A percentile compares a stretch with the other conserved stretches of the same genome.
Evolutionary conservation across 257 asterid species (phyloP).

Genomic region (Lycium ferocissimum): DNA sequence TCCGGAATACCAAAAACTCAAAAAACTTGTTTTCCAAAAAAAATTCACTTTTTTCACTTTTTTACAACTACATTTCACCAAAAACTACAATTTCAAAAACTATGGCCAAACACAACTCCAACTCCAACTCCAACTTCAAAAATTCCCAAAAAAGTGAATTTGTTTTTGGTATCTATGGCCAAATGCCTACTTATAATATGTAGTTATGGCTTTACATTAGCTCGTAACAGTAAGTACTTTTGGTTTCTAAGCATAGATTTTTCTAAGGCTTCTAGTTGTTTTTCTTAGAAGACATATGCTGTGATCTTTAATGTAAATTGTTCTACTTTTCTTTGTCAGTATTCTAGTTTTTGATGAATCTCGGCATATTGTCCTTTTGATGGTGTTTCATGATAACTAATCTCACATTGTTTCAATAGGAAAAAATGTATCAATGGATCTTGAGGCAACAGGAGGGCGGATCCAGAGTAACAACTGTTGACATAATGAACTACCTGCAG

Average conservation of each 20-base stretch:
- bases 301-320: conserved; percentile 3
- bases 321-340: neutral
- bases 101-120: no score
- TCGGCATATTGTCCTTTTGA: neutral
- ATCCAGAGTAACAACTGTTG: conserved; percentile 50
- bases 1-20: no score
- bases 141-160: no score
- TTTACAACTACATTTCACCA: no score
- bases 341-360: neutral
- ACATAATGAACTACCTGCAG: conserved; percentile 53
- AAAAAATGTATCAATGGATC: conserved; percentile 57
- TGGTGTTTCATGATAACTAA: neutral
- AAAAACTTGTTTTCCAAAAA: no score
- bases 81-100: no score
- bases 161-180: no score
- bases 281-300: conserved; percentile 25
- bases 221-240: conserved; percentile 1
- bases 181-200: neutral
- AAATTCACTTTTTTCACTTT: no score
- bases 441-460: conserved; percentile 60
- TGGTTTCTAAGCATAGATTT: neutral
- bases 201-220: neutral
- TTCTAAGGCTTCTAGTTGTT: neutral
- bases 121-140: no score
- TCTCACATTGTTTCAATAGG: conserved; percentile 38